Conservation (phyloP, 768 basidiomycete genomes). For the Tylopilus subfusipes region DNA sequence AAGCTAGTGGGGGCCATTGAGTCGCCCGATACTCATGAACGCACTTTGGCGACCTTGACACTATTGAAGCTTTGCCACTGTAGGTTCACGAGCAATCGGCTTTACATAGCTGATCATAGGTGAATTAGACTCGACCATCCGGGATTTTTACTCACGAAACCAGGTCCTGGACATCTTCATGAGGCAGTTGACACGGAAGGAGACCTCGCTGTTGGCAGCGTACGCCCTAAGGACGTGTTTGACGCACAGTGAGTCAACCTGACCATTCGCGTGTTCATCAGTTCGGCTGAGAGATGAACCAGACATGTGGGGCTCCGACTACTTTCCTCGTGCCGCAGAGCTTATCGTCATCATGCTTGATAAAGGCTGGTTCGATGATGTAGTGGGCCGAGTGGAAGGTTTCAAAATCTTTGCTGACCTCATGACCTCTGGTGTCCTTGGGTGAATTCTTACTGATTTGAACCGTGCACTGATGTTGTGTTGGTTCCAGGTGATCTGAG, state of each 20-base stretch:
- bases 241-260: neutral
- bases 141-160: neutral
- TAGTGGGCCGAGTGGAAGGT: slow-evolving; percentile 8
- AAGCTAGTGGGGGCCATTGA: neutral
- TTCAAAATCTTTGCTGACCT: slow-evolving; percentile 1
- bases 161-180: neutral
- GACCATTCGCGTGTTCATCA: too few relatives aligned
- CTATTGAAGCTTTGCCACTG: slow-evolving; percentile 9
- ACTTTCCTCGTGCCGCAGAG: neutral
- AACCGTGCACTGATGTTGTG: neutral
- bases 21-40: neutral
- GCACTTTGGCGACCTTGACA: slow-evolving; percentile 6
- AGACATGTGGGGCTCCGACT: neutral
- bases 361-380: slow-evolving; percentile 13
- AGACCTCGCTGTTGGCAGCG: slow-evolving; percentile 6
- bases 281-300: neutral
- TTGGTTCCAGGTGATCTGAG: neutral
- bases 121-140: neutral
- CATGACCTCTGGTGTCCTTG: slow-evolving; percentile 1
- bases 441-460: neutral
- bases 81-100: neutral
- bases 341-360: neutral
- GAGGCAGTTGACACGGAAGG: neutral
- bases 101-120: neutral
- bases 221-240: slow-evolving; percentile 6